Percentiles rank a stretch among this genome's conserved stretches.
These are phyloP conservation scores for Russula griseocarnosa DNA, from an alignment of 768 basidiomycete genomes.

Conservation along the genomic window DNA sequence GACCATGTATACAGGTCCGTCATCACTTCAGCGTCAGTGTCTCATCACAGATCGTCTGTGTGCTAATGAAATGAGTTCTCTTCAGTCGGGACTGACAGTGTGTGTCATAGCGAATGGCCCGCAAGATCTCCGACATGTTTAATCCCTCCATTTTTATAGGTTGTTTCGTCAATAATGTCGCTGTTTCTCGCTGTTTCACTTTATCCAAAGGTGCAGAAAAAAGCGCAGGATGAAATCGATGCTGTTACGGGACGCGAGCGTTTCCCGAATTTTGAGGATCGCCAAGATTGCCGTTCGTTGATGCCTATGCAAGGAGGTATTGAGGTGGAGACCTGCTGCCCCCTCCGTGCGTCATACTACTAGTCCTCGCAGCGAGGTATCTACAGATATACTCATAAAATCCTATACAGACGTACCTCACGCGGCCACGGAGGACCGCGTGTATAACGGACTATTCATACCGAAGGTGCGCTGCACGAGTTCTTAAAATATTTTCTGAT, in stretches of 20 bases:
- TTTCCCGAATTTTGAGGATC: slow-evolving; percentile 18
- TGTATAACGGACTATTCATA: slow-evolving; percentile 18
- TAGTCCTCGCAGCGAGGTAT: neutral
- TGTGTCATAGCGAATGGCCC: neutral
- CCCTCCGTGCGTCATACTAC: neutral
- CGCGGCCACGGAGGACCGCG: slow-evolving; percentile 4
- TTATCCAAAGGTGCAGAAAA: slow-evolving; percentile 17
- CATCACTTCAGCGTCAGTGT: neutral
- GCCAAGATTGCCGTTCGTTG: slow-evolving; percentile 12
- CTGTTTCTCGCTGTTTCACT: slow-evolving; percentile 1
- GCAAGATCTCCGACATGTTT: neutral
- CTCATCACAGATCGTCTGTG: neutral
- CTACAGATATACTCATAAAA: neutral
- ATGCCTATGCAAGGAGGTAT: slow-evolving; percentile 21
- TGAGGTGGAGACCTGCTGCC: slow-evolving; percentile 6
- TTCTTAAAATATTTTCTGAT: neutral
- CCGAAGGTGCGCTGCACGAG: slow-evolving; percentile 8
- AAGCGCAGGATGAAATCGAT: slow-evolving; percentile 22
- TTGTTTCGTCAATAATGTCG: neutral
- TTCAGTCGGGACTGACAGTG: neutral
- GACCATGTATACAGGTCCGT: neutral
- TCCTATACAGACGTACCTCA: slow-evolving; percentile 8
- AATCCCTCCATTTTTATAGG: neutral
- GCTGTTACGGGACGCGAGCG: slow-evolving; percentile 7
- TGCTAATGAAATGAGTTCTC: neutral